Percentiles rank a stretch among this genome's conserved stretches.
Evolutionary conservation across 1,139 yeast species (phyloP).

Genomic region (Yamadazyma dendronema): DNA sequence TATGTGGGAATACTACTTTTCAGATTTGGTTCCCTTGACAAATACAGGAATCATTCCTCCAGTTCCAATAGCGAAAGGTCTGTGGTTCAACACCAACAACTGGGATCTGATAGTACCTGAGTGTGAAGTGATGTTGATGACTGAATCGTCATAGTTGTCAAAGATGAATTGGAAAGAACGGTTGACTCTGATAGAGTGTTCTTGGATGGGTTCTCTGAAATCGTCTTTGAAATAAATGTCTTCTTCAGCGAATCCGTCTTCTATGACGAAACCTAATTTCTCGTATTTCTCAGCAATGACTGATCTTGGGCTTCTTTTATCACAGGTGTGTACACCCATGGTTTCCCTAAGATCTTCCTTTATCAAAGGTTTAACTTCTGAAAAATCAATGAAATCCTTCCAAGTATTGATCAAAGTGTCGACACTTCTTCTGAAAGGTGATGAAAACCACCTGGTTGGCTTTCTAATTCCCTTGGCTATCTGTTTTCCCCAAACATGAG

Average conservation of each 20-base stretch:
- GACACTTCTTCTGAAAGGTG: slow-evolving; percentile 38
- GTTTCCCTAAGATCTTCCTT: slow-evolving; percentile 45
- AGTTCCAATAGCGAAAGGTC: slow-evolving; percentile 43
- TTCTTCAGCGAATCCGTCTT: slow-evolving; percentile 39
- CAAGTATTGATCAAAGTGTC: slow-evolving; percentile 38
- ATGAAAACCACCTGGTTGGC: slow-evolving; percentile 33
- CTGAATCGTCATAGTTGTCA: slow-evolving; percentile 25
- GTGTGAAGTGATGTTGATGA: slow-evolving; percentile 50
- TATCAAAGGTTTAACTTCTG: slow-evolving; percentile 28
- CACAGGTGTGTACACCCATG: slow-evolving; percentile 45
- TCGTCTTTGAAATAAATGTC: slow-evolving; percentile 39
- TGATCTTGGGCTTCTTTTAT: slow-evolving; percentile 36
- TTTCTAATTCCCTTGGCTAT: slow-evolving; percentile 19
- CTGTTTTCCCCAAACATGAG: slow-evolving; percentile 24
- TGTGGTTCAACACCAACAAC: slow-evolving; percentile 39
- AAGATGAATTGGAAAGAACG: slow-evolving; percentile 37
- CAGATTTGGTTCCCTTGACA: slow-evolving; percentile 26
- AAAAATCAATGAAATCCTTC: slow-evolving; percentile 28
- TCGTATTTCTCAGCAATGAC: slow-evolving; percentile 32
- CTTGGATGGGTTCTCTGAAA: slow-evolving; percentile 39
- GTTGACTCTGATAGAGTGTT: slow-evolving; percentile 40
- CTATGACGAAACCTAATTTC: slow-evolving; percentile 31
- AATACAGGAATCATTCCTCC: slow-evolving; percentile 47
- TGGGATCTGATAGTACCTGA: slow-evolving; percentile 43
- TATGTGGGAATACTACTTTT: background rate